A percentile compares a stretch with the other conserved stretches of the same genome.
Evolutionary conservation across 2,329 filamentous ascomycete species (phyloP).

Genomic region (Fusarium pseudonygamai): DNA sequence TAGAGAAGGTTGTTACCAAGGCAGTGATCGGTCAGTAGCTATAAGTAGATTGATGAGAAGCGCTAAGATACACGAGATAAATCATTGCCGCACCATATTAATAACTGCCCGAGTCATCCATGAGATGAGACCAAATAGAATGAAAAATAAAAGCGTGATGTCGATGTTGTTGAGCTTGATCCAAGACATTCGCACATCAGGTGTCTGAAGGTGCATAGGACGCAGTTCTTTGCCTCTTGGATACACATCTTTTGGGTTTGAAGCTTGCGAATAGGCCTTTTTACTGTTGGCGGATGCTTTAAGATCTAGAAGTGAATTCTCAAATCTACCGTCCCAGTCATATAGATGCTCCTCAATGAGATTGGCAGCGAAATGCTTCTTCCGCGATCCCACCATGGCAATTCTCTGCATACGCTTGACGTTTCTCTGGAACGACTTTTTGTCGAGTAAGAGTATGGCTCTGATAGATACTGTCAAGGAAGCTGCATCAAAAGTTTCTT

Average conservation of each 20-base stretch:
- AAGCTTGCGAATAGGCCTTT: accelerated
- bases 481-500: background rate
- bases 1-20: conserved; percentile 4
- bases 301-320: background rate
- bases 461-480: background rate
- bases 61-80: background rate
- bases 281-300: background rate
- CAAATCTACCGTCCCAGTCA: conserved; percentile 3
- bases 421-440: background rate
- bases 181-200: conserved; percentile 6
- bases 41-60: background rate
- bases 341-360: background rate
- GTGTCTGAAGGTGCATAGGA: conserved; percentile 3
- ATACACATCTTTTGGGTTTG: background rate
- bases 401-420: background rate
- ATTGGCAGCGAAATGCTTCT: background rate
- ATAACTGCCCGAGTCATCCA: too few relatives aligned
- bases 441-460: background rate
- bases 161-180: conserved; percentile 4
- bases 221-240: background rate
- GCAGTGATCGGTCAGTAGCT: background rate
- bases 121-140: background rate
- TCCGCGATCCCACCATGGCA: background rate
- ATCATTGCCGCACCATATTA: background rate
- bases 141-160: background rate